These are phyloP conservation scores for Calonectria hongkongensis DNA, from an alignment of 2,329 filamentous ascomycete genomes.

Conservation along the genomic window DNA sequence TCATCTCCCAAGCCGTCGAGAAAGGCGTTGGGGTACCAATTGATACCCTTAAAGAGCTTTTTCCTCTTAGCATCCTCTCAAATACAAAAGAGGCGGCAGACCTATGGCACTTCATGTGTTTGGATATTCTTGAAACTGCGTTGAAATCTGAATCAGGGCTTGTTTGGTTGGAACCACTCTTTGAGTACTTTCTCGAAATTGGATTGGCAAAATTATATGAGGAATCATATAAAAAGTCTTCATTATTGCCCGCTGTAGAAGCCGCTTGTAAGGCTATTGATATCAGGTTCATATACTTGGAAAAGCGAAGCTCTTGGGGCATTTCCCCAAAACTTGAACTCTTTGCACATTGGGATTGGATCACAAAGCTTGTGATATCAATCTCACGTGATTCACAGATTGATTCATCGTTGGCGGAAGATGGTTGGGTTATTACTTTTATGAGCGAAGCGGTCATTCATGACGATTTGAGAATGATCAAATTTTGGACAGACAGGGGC, in stretches of 20 bases:
- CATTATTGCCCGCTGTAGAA: not conserved
- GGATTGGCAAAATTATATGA: not conserved
- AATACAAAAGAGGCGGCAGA: not conserved
- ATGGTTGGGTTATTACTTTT: not conserved
- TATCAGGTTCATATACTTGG: too few relatives aligned
- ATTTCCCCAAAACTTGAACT: not conserved
- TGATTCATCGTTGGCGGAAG: not conserved
- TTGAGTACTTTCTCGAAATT: not conserved
- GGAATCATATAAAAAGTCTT: not conserved
- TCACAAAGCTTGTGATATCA: not conserved
- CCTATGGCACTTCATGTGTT: not conserved
- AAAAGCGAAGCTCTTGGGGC: too few relatives aligned
- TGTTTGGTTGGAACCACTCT: not conserved
- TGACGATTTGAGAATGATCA: slow-evolving; percentile 1
- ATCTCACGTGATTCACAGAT: not conserved
- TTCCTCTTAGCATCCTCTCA: not conserved
- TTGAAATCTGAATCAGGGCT: not conserved
- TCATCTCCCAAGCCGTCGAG: not conserved
- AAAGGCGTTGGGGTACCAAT: fast-evolving
- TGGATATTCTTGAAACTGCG: not conserved
- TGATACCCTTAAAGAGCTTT: not conserved
- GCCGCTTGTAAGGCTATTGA: not conserved
- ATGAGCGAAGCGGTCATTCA: slow-evolving; percentile 12
- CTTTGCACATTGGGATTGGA: not conserved
- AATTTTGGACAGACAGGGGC: not conserved